phyloP scores from a whole-genome alignment of 208 protist species.

The Crithidia fasciculata region DNA sequence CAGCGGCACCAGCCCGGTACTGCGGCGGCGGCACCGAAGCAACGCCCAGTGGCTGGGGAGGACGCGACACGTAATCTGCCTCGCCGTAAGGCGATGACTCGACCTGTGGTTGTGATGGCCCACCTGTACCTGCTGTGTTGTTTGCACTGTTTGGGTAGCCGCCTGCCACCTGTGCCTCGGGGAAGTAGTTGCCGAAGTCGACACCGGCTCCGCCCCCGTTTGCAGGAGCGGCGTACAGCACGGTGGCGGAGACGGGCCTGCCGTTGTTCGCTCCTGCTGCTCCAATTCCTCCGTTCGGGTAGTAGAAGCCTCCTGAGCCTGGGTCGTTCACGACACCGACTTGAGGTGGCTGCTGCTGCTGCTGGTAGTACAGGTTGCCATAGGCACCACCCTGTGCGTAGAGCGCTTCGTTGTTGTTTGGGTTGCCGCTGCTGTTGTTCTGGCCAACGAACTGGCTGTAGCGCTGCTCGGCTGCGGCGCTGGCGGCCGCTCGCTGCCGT shows the following conservation, averaged over 20 bases:
- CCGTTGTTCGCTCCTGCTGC: too few relatives aligned
- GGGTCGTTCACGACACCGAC: neutral
- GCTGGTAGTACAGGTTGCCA: conserved; percentile 20
- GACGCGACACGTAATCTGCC: conserved; percentile 19
- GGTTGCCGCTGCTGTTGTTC: conserved; percentile 1
- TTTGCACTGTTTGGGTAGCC: neutral
- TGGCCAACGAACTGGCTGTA: neutral
- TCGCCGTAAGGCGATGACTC: conserved; percentile 21
- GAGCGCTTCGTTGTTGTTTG: neutral
- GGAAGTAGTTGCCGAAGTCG: conserved; percentile 10
- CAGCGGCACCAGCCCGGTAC: neutral
- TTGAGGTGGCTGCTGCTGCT: conserved; percentile 10
- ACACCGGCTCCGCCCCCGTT: neutral
- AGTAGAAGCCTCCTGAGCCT: neutral
- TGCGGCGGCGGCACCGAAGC: neutral
- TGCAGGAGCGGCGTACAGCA: conserved; percentile 19
- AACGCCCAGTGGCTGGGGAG: neutral
- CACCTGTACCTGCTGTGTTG: neutral
- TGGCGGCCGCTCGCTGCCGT: neutral
- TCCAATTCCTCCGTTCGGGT: neutral
- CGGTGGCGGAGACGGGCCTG: conserved; percentile 2
- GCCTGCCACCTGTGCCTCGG: conserved; percentile 17
- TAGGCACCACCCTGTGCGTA: neutral
- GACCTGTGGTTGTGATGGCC: neutral
- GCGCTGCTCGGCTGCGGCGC: neutral